A percentile compares a stretch with the other conserved stretches of the same genome.
phyloP scores from a whole-genome alignment of 2,329 filamentous ascomycete species.

The Sordariomycetes sp. region DNA sequence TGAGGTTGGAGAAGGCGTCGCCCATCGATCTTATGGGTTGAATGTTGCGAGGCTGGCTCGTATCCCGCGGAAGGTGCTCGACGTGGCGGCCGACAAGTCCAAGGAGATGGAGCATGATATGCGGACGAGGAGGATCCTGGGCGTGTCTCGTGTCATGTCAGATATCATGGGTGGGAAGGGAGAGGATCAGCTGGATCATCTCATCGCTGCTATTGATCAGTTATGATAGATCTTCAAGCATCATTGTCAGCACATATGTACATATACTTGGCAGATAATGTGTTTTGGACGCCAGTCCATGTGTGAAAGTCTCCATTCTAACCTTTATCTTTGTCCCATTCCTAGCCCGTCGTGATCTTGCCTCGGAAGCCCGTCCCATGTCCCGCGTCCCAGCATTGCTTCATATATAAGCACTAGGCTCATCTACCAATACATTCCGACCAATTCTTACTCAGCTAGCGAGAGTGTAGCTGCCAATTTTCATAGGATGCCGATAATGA shows the following conservation, averaged over 20 bases:
- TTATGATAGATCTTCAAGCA: slow-evolving; percentile 28
- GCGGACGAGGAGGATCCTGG: slow-evolving; percentile 49
- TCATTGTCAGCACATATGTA: not conserved
- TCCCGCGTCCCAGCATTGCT: no score
- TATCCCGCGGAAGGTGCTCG: slow-evolving; percentile 67
- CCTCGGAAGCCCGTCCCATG: no score
- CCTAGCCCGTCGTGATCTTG: no score
- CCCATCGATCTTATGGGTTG: slow-evolving; percentile 86
- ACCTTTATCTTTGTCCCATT: no score
- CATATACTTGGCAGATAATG: not conserved
- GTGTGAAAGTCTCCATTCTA: no score
- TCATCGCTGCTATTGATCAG: slow-evolving; percentile 50
- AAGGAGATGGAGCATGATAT: slow-evolving; percentile 69
- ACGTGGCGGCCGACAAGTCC: slow-evolving; percentile 72
- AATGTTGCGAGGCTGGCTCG: slow-evolving; percentile 86
- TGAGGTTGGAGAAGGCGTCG: slow-evolving; percentile 82
- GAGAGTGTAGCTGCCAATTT: no score
- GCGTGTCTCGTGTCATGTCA: slow-evolving; percentile 30
- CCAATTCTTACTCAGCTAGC: no score
- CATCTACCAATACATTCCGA: no score
- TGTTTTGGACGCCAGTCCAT: no score
- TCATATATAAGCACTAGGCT: no score
- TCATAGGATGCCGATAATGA: no score
- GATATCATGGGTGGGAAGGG: slow-evolving; percentile 26
- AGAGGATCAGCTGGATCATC: slow-evolving; percentile 38